Base-by-base conservation (phyloP, 2,329 filamentous ascomycete genomes). In the Fusarium clavum region DNA sequence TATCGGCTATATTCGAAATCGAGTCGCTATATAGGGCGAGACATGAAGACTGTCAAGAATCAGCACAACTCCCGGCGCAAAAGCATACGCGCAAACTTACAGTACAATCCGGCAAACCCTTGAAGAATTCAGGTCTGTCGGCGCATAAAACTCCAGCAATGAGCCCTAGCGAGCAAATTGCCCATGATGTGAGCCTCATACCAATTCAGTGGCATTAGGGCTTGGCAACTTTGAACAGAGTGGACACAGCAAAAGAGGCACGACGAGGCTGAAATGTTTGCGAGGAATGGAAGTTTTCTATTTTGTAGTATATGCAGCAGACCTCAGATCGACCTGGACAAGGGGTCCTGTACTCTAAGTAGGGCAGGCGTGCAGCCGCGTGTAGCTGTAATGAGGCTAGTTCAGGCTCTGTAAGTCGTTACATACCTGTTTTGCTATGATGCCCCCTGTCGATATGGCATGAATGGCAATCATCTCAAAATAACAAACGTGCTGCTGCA, bases 131-230 rank as follows among this genome's bases (percentile, higher is more conserved):
- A 64, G 55, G 38, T 24, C 51, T 63, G 25, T 34, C 53, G 52
- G 40, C 59, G 34, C 68, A 65, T 43, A 61, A 52, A 11, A 61
- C 68, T 57, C 64, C 46, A 71, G 55, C 51, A 53, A 61, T 43
- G 48, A 71, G 56, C 46, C 61, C 59, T 47, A 64, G 13, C 41
- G 59, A 69, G 53, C 64, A 68, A 43, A 69, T 44, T 48, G 68
- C 68, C 68, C 68, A 69, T 64, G 44, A 64, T 48, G 58, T 56
- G 46, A 71, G 48, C 64, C 56, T 71, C 68, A 71, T 71, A 58
- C 64, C 68, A 69, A 43, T 65, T 40, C 56, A 65, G 44, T 71
- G 34, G 64, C 67, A 71, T 71, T 48, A 67, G 57, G 52, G 52
- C 64, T 58, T 47, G 53, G 43, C 58, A 25, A 32, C 34, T 20